Evolutionary conservation across 768 basidiomycete genomes (phyloP), one percentile per base, ranked within the genome.

Genomic region (Mycena sanguinolenta): DNA sequence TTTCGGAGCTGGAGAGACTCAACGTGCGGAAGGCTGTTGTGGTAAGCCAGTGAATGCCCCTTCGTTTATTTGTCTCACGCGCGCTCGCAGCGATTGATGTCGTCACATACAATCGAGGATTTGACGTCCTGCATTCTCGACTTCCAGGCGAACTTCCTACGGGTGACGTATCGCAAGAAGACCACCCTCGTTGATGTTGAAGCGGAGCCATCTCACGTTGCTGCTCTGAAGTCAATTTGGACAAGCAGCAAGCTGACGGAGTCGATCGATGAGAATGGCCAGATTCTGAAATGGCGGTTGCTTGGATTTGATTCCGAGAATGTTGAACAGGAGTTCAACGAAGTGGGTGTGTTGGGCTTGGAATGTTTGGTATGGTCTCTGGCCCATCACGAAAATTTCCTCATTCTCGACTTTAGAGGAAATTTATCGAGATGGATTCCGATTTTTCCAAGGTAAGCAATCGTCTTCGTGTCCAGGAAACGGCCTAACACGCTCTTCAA

Each of bases 61-160:
- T 28, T 34, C n/a, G n/a, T 42, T 58, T 28, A 27, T 32, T 32
- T 50, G 44, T 49, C 61, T 30, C 30, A 49, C 23, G 34, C 69
- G 27, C 34, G 2, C 27, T 63, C 75, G 4, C 74, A 96, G 94
- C 90, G 91, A 65, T 85, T 96, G 57, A 96, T 95, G 94, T 90
- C 92, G 10, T 87, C 92, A 34, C 92, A 94, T 73, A 92, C 90
- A 32, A 88, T 90, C 58, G 93, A 95, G 71, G 95, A 96, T 76
- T 82, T 95, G 63, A 90, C 92, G 9, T 95, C 94, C 0, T 92
- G 91, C 67, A 92, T 96, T 55, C 85, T 96, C 64, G 93, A 96
- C 77, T 96, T 96, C 79, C 95, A 96, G 82, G 91, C 93, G 30
- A 95, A 95, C 79, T 88, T 95, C 67, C 84, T 94, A 63, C 90